A percentile compares a stretch with the other conserved stretches of the same genome.
These are phyloP conservation scores for Grosmannia huntii DNA, from an alignment of 2,329 filamentous ascomycete genomes.

Conservation along the genomic window DNA sequence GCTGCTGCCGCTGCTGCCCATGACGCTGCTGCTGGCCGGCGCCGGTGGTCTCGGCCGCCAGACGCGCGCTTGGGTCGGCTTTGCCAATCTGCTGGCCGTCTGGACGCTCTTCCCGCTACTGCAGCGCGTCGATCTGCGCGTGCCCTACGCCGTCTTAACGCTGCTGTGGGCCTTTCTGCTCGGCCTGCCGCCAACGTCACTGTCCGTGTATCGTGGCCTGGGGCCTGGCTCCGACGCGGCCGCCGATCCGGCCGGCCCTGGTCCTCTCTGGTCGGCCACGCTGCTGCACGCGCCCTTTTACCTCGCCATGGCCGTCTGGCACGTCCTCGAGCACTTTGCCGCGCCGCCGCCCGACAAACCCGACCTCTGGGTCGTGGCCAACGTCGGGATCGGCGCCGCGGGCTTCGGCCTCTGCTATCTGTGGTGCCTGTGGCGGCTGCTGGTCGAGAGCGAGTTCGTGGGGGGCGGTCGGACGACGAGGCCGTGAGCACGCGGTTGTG, in stretches of 20 bases:
- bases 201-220: constrained; percentile 47
- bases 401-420: constrained; percentile 82
- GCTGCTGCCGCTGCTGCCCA: constrained; percentile 79
- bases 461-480: constrained; percentile 11
- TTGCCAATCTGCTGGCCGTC: constrained; percentile 75
- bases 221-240: constrained; percentile 20
- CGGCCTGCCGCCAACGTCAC: constrained; percentile 67
- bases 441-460: constrained; percentile 45
- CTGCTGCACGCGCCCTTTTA: constrained; percentile 69
- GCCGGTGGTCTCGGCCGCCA: constrained; percentile 65
- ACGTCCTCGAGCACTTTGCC: constrained; percentile 58
- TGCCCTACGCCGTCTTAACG: constrained; percentile 77
- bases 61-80: constrained; percentile 83
- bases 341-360: constrained; percentile 63
- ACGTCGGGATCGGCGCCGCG: constrained; percentile 72
- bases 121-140: constrained; percentile 65
- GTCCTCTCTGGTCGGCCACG: constrained; percentile 43
- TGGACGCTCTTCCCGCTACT: constrained; percentile 95
- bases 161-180: constrained; percentile 86
- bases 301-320: constrained; percentile 65
- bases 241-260: constrained; percentile 16
- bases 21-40: constrained; percentile 75
- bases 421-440: constrained; percentile 70
- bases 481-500: not conserved
- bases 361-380: constrained; percentile 87